A percentile compares a stretch with the other conserved stretches of the same genome.
Conservation (phyloP, 192 early-diverging fungal species). For the Coemansia sp. region DNA sequence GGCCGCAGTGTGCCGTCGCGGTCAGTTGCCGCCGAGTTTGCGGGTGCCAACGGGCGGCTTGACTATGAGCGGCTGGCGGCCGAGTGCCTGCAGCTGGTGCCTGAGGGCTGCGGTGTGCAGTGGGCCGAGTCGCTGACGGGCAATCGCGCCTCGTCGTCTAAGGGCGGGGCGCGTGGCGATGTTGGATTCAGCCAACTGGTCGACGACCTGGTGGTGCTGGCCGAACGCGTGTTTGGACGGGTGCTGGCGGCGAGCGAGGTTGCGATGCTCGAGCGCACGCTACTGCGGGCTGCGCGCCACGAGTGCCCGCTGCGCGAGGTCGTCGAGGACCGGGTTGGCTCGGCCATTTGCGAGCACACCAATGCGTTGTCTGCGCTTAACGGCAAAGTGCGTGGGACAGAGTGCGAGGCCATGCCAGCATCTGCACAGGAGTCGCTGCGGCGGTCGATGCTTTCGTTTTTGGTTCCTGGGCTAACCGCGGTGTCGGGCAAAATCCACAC, state of each 20-base stretch:
- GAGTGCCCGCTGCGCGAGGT: slow-evolving; percentile 46
- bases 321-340: slow-evolving; percentile 39
- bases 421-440: slow-evolving; percentile 19
- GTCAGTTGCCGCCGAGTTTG: slow-evolving; percentile 12
- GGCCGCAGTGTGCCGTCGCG: slow-evolving; percentile 10
- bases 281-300: slow-evolving; percentile 40
- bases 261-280: slow-evolving; percentile 37
- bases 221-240: slow-evolving; percentile 27
- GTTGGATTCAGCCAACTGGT: slow-evolving; percentile 32
- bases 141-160: slow-evolving; percentile 4
- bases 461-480: slow-evolving; percentile 25
- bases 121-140: slow-evolving; percentile 34
- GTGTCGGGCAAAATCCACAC: slow-evolving; percentile 26
- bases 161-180: slow-evolving; percentile 19
- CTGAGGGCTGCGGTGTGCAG: slow-evolving; percentile 38
- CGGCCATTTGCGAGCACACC: slow-evolving; percentile 25
- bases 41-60: slow-evolving; percentile 24
- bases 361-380: slow-evolving; percentile 12
- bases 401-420: slow-evolving; percentile 34
- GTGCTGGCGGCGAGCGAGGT: slow-evolving; percentile 13
- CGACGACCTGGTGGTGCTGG: slow-evolving; percentile 24
- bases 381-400: slow-evolving; percentile 19
- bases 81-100: slow-evolving; percentile 39
- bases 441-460: slow-evolving; percentile 31
- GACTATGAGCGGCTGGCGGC: slow-evolving; percentile 31